phyloP scores from a whole-genome alignment of 1,284 basidiomycete genomes.

The Leccinum solheimii region DNA sequence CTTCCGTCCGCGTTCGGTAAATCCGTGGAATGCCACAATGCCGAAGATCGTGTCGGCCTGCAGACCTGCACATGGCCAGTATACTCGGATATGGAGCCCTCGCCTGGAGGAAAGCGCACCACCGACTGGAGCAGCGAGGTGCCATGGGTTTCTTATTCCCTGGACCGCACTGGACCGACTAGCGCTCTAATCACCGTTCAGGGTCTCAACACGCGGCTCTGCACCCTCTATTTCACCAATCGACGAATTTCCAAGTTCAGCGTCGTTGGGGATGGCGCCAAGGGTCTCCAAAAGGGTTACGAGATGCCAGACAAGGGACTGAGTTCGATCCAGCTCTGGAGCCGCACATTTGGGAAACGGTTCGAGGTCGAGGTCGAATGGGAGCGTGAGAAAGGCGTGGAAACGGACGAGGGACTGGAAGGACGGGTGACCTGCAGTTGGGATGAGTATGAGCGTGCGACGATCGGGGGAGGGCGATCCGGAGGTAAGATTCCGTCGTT shows the following conservation, averaged over 20 bases:
- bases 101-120: slow-evolving; percentile 26
- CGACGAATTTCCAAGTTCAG: slow-evolving; percentile 44
- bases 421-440: slow-evolving; percentile 69
- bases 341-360: slow-evolving; percentile 61
- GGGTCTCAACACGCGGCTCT: slow-evolving; percentile 63
- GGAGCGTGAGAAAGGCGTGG: slow-evolving; percentile 16
- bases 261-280: slow-evolving; percentile 36
- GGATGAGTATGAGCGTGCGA: slow-evolving; percentile 65
- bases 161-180: slow-evolving; percentile 39
- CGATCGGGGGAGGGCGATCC: slow-evolving; percentile 42
- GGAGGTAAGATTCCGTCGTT: slow-evolving; percentile 64
- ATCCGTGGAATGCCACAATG: slow-evolving; percentile 21
- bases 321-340: slow-evolving; percentile 60
- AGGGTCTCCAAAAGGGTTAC: slow-evolving; percentile 47
- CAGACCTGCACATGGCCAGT: slow-evolving; percentile 43
- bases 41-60: slow-evolving; percentile 24
- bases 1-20: slow-evolving; percentile 53
- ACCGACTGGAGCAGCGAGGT: background rate
- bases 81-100: slow-evolving; percentile 32
- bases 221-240: slow-evolving; percentile 60
- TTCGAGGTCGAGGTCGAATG: slow-evolving; percentile 59
- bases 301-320: slow-evolving; percentile 43
- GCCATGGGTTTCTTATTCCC: slow-evolving; percentile 37
- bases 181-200: slow-evolving; percentile 48
- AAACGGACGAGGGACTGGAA: slow-evolving; percentile 29